Percentiles rank a stretch among this genome's conserved stretches.
These are phyloP conservation scores for Cymbidium sinense DNA, from an alignment of 106 monocot genomes.

Conservation along the genomic window DNA sequence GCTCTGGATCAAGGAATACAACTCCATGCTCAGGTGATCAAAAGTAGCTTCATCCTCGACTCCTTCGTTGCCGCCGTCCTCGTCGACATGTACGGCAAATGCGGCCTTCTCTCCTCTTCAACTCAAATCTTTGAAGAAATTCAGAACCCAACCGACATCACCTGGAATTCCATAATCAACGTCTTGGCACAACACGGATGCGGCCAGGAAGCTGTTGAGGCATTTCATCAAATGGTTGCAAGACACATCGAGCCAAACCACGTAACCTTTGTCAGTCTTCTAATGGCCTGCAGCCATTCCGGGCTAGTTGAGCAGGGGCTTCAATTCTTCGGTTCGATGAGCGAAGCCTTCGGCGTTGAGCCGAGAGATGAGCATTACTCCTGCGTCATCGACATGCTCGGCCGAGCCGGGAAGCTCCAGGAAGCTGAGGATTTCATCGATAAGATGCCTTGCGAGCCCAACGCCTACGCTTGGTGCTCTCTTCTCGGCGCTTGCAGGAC, in stretches of 20 bases:
- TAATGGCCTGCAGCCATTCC: slow-evolving; percentile 50
- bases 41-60: slow-evolving; percentile 21
- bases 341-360: slow-evolving; percentile 16
- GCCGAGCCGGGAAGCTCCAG: slow-evolving; percentile 37
- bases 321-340: slow-evolving; percentile 36
- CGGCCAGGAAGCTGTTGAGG: slow-evolving; percentile 22
- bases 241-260: slow-evolving; percentile 26
- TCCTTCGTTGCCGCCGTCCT: slow-evolving; percentile 34
- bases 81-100: slow-evolving; percentile 61
- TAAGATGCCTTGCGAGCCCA: slow-evolving; percentile 40
- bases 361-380: slow-evolving; percentile 43
- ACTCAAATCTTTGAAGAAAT: slow-evolving; percentile 31
- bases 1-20: slow-evolving; percentile 36
- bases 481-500: slow-evolving; percentile 58
- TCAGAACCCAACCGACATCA: slow-evolving; percentile 5
- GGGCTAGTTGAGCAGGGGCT: slow-evolving; percentile 47
- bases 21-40: slow-evolving; percentile 43
- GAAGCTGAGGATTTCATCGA: slow-evolving; percentile 39
- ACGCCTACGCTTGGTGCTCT: slow-evolving; percentile 54
- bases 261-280: slow-evolving; percentile 34
- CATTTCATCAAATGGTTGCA: slow-evolving; percentile 28
- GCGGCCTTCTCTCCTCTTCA: slow-evolving; percentile 31
- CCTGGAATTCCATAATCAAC: slow-evolving; percentile 37
- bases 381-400: slow-evolving; percentile 43
- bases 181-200: slow-evolving; percentile 46